Conservation (phyloP, 1,139 yeast genomes). For the Blastobotrys raffinosifermentans region DNA sequence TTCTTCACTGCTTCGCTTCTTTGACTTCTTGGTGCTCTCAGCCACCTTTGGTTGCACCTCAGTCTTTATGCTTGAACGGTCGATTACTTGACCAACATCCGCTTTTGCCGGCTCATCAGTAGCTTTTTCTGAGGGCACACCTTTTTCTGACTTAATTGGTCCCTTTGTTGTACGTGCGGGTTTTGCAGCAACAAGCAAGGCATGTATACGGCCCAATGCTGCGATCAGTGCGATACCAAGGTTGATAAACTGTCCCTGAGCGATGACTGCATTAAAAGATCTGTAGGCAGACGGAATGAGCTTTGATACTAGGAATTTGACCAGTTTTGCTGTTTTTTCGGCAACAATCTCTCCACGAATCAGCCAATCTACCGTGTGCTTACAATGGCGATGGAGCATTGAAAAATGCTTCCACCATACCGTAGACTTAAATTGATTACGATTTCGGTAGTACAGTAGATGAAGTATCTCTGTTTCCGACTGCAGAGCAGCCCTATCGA, state of each 20-base stretch:
- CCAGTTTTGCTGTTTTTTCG: conserved; percentile 25
- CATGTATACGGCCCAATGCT: conserved; percentile 41
- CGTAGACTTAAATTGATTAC: conserved; percentile 70
- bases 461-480: conserved; percentile 54
- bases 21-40: conserved; percentile 1
- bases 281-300: conserved; percentile 49
- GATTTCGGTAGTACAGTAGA: conserved; percentile 61
- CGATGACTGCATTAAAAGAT: conserved; percentile 61
- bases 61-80: not conserved
- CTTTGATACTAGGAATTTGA: conserved; percentile 37
- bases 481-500: not conserved
- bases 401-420: conserved; percentile 72
- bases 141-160: too few relatives aligned
- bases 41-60: not conserved
- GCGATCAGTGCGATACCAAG: conserved; percentile 70
- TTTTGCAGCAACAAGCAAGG: not conserved
- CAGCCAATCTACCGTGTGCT: conserved; percentile 13
- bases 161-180: conserved; percentile 2
- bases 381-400: conserved; percentile 50
- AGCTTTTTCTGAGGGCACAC: too few relatives aligned
- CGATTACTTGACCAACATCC: not conserved
- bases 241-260: conserved; percentile 71
- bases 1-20: too few relatives aligned
- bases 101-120: not conserved
- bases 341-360: conserved; percentile 6